A percentile compares a stretch with the other conserved stretches of the same genome.
These are phyloP conservation scores for Fraxinus floribunda DNA, from an alignment of 305 asterid species.

Conservation along the genomic window DNA sequence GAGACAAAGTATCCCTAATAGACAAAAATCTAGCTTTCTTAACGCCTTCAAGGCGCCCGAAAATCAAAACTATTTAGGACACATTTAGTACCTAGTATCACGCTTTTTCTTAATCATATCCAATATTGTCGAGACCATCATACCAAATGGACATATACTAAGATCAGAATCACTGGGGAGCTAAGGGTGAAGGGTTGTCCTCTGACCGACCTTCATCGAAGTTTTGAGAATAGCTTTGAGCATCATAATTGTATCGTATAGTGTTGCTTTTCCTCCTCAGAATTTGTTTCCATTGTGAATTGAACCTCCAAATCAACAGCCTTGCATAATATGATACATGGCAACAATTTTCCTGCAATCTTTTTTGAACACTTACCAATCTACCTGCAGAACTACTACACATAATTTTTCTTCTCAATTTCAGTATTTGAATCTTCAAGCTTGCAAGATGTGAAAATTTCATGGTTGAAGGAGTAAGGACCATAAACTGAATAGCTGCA, in stretches of 20 bases:
- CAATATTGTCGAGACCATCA: not conserved
- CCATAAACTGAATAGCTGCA: not conserved
- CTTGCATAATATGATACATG: constrained; percentile 28
- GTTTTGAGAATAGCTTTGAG: constrained; percentile 51
- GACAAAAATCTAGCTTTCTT: not conserved
- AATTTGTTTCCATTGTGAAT: constrained; percentile 38
- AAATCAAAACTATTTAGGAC: not conserved
- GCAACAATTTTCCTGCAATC: constrained; percentile 4
- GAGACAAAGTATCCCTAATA: not conserved
- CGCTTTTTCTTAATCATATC: not conserved
- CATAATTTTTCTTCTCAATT: constrained; percentile 24
- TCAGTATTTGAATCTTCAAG: constrained; percentile 31
- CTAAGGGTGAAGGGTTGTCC: constrained; percentile 45
- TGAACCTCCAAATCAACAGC: constrained; percentile 36
- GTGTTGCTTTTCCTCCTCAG: constrained; percentile 32
- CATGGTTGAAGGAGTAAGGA: constrained; percentile 24
- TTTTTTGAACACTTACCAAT: constrained; percentile 24
- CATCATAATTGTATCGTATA: constrained; percentile 40
- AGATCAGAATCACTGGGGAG: constrained; percentile 31
- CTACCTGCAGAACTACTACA: constrained; percentile 24
- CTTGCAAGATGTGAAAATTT: constrained; percentile 20
- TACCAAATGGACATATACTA: not conserved
- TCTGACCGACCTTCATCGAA: constrained; percentile 47
- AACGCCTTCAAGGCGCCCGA: not conserved
- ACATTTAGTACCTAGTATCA: not conserved